Base-by-base conservation (phyloP, 1,284 basidiomycete genomes). In the Blastosporella zonata region DNA sequence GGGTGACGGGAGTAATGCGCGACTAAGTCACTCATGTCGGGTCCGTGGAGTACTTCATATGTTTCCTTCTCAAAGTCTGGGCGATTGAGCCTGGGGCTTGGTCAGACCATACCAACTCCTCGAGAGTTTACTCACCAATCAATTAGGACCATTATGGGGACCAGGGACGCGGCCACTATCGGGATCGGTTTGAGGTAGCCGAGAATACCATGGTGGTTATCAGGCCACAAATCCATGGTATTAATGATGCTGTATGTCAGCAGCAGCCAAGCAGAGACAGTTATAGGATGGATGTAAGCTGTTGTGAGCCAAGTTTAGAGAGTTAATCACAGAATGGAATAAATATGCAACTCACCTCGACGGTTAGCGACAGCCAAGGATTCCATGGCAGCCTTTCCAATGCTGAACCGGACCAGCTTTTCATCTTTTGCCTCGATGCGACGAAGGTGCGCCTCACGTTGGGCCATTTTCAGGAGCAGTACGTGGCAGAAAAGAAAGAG, bases 381-480 rank as follows among this genome's bases (percentile, higher is more conserved):
- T 60, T 89, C 86, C 79, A 92, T 83, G 40, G 77, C 72, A 6
- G 81, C 72, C 60, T 87, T 84, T 23, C 81, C 84, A 15, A 91
- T 67, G 53, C 78, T 73, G 66, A 90, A 88, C 47, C 75, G 78
- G 28, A 82, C 76, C 6, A 74, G 62, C 57, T 79, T 82, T 46
- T 77, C 69, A 63, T 91, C 87, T 9, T 62, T 55, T 5, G 67
- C 52, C 27, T 64, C 56, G 58, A 75, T 81, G 1, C 68, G 65
- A 41, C 89, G 82, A 33, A 90, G 85, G 36, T 66, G 61, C n/a
- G 76, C 79, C 23, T 61, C 55, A 27, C 58, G 55, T 38, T 58
- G 47, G 15, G 38, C 52, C 54, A 55, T 55, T 25, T 46, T 29
- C 7, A 21, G 34, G 22, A 17, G 34, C 23, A 43, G 28, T 40